Conservation (phyloP, 139 green algal species). For the Coelastrella sp. region DNA sequence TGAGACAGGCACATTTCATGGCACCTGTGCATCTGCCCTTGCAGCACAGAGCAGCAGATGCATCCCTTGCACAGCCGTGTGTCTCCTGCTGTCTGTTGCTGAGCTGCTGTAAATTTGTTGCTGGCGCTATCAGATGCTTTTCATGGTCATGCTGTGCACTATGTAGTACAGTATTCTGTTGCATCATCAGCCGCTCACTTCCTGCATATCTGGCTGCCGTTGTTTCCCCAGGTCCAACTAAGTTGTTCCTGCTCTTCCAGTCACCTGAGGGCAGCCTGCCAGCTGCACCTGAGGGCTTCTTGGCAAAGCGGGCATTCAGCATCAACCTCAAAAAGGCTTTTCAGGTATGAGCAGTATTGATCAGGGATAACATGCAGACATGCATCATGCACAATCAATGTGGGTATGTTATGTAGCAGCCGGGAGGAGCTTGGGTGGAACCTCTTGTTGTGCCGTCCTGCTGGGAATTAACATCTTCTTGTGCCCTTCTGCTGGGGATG, state of each 20-base stretch:
- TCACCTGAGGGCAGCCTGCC: not conserved
- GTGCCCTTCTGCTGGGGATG: no score
- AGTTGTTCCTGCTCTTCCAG: constrained; percentile 36
- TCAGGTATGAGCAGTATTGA: not conserved
- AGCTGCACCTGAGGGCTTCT: constrained; percentile 16
- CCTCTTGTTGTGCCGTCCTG: no score
- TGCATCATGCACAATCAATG: not conserved
- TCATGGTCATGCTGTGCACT: no score
- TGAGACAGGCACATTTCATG: no score
- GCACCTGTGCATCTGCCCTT: no score
- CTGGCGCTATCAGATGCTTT: not conserved
- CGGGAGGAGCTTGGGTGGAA: no score
- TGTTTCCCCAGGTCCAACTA: constrained; percentile 25
- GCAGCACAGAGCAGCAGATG: no score
- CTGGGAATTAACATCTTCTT: no score
- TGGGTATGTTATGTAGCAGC: no score
- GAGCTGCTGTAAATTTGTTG: not conserved
- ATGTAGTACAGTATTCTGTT: no score
- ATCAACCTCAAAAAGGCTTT: constrained; percentile 39
- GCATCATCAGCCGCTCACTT: not conserved
- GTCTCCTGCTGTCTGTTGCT: no score
- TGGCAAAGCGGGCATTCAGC: constrained; percentile 10
- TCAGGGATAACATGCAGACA: not conserved
- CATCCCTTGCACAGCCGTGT: no score
- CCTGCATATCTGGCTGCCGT: not conserved